These are phyloP conservation scores for Botrytis fragariae DNA, from an alignment of 2,329 filamentous ascomycete genomes.

Conservation along the genomic window DNA sequence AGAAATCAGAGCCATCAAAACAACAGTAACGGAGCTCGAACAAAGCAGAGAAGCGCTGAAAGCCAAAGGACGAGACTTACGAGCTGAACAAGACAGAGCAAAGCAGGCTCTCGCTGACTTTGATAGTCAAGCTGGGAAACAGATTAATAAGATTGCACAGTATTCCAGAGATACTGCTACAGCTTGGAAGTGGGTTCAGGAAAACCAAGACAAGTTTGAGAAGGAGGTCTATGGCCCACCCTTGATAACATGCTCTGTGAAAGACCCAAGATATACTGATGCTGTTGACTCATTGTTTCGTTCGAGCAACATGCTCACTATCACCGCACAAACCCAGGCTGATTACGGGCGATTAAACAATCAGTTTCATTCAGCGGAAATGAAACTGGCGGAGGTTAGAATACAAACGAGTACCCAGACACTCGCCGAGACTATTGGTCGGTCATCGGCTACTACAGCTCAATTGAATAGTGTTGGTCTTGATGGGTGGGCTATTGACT, in stretches of 20 bases:
- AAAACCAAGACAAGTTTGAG: conserved; percentile 61
- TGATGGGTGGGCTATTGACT: conserved; percentile 77
- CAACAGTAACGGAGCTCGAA: conserved; percentile 33
- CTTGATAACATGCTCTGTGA: conserved; percentile 62
- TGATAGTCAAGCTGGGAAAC: conserved; percentile 72
- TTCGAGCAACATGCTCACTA: conserved; percentile 52
- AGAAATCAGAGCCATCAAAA: conserved; percentile 50
- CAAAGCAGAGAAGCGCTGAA: conserved; percentile 33
- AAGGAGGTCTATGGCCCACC: conserved; percentile 65
- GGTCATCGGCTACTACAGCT: conserved; percentile 46
- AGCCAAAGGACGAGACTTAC: conserved; percentile 42
- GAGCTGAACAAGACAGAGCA: conserved; percentile 41
- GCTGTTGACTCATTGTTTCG: conserved; percentile 58
- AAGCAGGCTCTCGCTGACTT: conserved; percentile 56
- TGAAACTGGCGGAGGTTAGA: conserved; percentile 68
- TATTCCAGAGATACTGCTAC: conserved; percentile 61
- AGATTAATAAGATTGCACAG: conserved; percentile 61
- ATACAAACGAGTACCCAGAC: conserved; percentile 53
- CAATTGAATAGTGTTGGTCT: conserved; percentile 63
- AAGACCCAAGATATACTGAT: conserved; percentile 55
- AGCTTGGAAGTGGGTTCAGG: conserved; percentile 80
- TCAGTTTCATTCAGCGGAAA: conserved; percentile 54
- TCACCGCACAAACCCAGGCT: conserved; percentile 72
- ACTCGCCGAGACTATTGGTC: conserved; percentile 50
- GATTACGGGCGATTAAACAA: conserved; percentile 74